Evolutionary conservation across 176 grass and related monocot genomes (phyloP), one percentile per base, ranked within the genome.

Genomic region (maize (Zea mays)): DNA sequence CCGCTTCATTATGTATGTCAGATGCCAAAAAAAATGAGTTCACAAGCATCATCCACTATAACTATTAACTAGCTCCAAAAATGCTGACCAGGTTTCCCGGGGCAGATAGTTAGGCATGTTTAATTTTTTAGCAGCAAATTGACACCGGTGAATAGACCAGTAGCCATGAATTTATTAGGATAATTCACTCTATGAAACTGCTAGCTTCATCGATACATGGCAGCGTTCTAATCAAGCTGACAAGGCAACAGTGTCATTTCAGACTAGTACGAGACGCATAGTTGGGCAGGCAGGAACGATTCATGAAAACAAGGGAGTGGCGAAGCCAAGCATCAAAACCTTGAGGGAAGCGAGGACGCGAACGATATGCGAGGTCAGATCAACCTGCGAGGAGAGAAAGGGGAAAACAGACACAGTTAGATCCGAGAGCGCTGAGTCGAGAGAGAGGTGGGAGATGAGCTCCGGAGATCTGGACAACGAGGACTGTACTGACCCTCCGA

Each of bases 291-390:
- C 55, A 2, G 27, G 4, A 73, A 64, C 44, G 71, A 35, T 33
- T 38, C 61, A 70, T 33, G 66, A 14, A 10, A 15, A 80, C 38
- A 38, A 50, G 3, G 9, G 44, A 73, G 5, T 38, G 60, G 50
- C n/a, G 56, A 0, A 56, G 17, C 63, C 34, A 20, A 44, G 65
- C 54, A 52, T 0, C 62, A 8, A 8, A 81, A 99, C 96, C 96
- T 99, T 99, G 69, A 99, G 62, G 71, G 84, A 87, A 58, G 86
- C 74, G 45, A 99, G 68, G 43, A 84, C 64, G 65, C 96, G 92
- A 17, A 99, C 96, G 76, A 99, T 93, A 54, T 99, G 92, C 10
- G 96, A 99, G 62, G 90, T 87, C 90, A 99, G 71, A 65, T 99
- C 96, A 81, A 93, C 84, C 96, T 99, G 96, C 60, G 74, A 72